phyloP scores from a whole-genome alignment of 495 filamentous ascomycete species.

The Tetracladium setigerum region DNA sequence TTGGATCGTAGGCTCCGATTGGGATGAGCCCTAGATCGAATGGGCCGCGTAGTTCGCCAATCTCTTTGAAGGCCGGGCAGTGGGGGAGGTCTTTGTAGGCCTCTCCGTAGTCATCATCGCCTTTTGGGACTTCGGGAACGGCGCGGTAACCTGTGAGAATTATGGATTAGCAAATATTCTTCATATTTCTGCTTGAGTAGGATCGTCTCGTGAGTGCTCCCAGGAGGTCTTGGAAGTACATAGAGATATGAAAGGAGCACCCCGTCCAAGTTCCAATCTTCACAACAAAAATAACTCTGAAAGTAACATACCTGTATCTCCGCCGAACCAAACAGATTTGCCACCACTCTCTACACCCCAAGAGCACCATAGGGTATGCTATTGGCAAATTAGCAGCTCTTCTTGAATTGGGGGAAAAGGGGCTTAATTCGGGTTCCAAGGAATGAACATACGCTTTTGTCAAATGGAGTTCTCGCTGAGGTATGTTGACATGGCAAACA shows the following conservation, averaged over 20 bases:
- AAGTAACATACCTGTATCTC: constrained; percentile 38
- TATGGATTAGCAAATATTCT: constrained; percentile 26
- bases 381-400: constrained; percentile 13
- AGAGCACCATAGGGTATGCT: constrained; percentile 74
- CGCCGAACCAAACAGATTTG: constrained; percentile 70
- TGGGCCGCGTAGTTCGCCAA: constrained; percentile 73
- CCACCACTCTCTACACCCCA: constrained; percentile 75
- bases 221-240: no score
- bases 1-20: constrained; percentile 85
- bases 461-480: constrained; percentile 58
- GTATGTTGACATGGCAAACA: constrained; percentile 86
- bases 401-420: no score
- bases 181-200: constrained; percentile 24
- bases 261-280: neutral
- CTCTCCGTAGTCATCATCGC: constrained; percentile 63
- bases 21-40: constrained; percentile 94
- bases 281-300: neutral
- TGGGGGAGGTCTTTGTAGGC: constrained; percentile 59
- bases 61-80: constrained; percentile 82
- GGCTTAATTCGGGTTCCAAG: no score
- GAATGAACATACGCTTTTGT: constrained; percentile 32
- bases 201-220: neutral
- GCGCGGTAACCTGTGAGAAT: constrained; percentile 59
- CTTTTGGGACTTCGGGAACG: constrained; percentile 60
- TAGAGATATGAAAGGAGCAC: neutral